These are phyloP conservation scores for Coemansia furcata DNA, from an alignment of 192 early-diverging fungal genomes.

Conservation along the genomic window DNA sequence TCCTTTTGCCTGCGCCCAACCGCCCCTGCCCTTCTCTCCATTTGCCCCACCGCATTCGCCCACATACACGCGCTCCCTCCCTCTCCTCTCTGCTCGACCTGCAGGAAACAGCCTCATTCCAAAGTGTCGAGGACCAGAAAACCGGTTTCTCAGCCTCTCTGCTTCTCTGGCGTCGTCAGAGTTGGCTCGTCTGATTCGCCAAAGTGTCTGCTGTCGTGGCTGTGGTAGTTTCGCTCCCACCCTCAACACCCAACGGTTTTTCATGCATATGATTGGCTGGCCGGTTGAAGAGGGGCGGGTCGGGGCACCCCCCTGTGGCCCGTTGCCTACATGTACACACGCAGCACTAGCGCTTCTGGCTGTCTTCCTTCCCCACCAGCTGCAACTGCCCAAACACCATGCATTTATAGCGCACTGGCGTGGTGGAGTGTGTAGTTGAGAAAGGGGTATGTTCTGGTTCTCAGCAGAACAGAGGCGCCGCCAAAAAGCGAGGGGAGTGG, in stretches of 20 bases:
- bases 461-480: not conserved
- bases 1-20: not conserved
- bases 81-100: not conserved
- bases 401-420: not conserved
- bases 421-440: not conserved
- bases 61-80: not conserved
- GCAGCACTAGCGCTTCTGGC: constrained; percentile 3
- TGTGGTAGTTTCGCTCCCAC: not conserved
- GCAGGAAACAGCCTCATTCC: not conserved
- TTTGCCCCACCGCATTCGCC: not conserved
- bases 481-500: not conserved
- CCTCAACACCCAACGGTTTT: constrained; percentile 5
- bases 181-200: constrained; percentile 2
- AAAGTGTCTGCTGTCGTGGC: not conserved
- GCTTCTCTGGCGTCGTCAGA: not conserved
- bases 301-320: not conserved
- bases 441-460: not conserved
- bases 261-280: not conserved
- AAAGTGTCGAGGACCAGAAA: not conserved
- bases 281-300: not conserved
- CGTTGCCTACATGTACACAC: not conserved
- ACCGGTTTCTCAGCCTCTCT: not conserved
- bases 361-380: not conserved
- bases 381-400: constrained; percentile 2
- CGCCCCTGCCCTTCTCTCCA: not conserved